Base-by-base conservation (phyloP, 306 rosid genomes). In the Neltuma alba region DNA sequence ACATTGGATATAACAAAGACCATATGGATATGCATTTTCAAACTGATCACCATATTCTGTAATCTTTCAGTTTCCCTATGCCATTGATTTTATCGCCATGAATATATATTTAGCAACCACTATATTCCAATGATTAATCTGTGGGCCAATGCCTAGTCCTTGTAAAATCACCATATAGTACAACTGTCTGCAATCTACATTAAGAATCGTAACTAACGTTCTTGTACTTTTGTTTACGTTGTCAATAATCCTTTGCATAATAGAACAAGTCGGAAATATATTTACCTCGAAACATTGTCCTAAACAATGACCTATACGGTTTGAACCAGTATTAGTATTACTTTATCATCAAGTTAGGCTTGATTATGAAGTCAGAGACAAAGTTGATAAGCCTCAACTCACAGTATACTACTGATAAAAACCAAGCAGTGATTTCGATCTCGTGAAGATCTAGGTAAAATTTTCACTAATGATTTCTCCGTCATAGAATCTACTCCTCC, bases 1-100 rank as follows among this genome's bases (percentile, higher is more conserved):
- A 25, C 31, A 25, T n/a, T 25, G 33, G 31, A 27, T 10, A 27
- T 58, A 58, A 58, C 34, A 25, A 52, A 2, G 12, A 21, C 10
- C 20, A 54, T 21, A n/a, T 21, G 13, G 30, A 21, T 52, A n/a
- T 20, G 27, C 1, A 52, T 52, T n/a, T 52, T 52, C 58, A n/a
- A 6, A 27, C 1, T n/a, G 25, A 52, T 52, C 9, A 7, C n/a
- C 21, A 21, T n/a, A 21, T 21, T 54, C 10, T 21, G 61, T 54
- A 21, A n/a, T 54, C 61, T 54, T 54, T 4, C 4, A 54, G 61
- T 54, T 54, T 54, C 61, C 6, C 6, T 2, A 23, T 54, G 9
- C 61, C 30, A 52, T 83, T 37, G 75, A 18, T 77, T 31, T 80
- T 62, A 68, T 73, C 89, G 52, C 67, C 83, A 75, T 21, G 18